Percentiles rank a stretch among this genome's conserved stretches.
Conservation (phyloP, 441 rosid species). For the Populus hybrid region DNA sequence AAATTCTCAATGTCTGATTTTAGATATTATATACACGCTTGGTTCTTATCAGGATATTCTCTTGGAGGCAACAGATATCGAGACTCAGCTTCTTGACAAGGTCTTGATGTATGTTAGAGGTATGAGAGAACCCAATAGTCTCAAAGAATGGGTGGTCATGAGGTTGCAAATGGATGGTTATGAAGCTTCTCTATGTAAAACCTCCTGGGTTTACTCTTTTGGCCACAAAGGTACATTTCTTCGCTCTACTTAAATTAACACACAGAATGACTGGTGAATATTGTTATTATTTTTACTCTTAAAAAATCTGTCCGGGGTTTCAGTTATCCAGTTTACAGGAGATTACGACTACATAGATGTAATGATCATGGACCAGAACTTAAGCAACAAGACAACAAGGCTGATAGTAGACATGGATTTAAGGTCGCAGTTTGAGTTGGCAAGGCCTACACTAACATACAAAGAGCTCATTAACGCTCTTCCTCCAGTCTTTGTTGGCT, state of each 20-base stretch:
- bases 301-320: neutral
- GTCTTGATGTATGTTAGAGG: slow-evolving; percentile 21
- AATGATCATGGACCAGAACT: slow-evolving; percentile 16
- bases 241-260: neutral
- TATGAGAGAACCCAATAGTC: slow-evolving; percentile 26
- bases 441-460: slow-evolving; percentile 38
- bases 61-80: slow-evolving; percentile 28
- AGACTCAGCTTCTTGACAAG: slow-evolving; percentile 35
- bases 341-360: slow-evolving; percentile 49
- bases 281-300: neutral
- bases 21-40: neutral
- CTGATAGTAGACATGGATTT: slow-evolving; percentile 51
- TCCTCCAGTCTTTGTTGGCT: slow-evolving; percentile 42
- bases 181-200: slow-evolving; percentile 48
- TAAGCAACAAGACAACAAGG: slow-evolving; percentile 23
- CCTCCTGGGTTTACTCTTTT: slow-evolving; percentile 41
- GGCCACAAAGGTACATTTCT: slow-evolving; percentile 32
- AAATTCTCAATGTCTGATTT: neutral
- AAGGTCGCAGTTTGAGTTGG: slow-evolving; percentile 53
- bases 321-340: slow-evolving; percentile 24
- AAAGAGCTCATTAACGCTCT: slow-evolving; percentile 34
- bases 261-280: neutral
- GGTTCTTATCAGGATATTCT: slow-evolving; percentile 30
- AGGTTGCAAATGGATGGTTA: slow-evolving; percentile 40
- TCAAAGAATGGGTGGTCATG: slow-evolving; percentile 35